Evolutionary conservation across 2,329 filamentous ascomycete species (phyloP).

Genomic region (Pseudocercospora pini-densiflorae): DNA sequence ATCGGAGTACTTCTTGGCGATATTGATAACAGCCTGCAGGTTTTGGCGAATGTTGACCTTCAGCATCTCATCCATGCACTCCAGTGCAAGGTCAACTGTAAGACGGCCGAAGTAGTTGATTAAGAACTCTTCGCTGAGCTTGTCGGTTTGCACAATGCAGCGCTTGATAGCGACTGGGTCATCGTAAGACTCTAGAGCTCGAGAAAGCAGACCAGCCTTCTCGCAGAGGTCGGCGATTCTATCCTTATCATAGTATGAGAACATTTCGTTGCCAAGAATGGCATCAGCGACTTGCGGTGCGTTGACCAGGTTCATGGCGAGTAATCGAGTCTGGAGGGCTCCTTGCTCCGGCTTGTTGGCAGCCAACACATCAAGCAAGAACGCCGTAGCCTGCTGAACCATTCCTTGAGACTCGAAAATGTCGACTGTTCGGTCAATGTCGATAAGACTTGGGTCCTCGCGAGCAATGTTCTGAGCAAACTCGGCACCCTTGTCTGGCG

Average conservation of each 20-base stretch:
- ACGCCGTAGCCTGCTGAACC: conserved; percentile 98
- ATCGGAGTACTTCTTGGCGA: conserved; percentile 98
- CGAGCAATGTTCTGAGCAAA: conserved; percentile 93
- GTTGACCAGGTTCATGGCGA: conserved; percentile 98
- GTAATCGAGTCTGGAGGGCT: conserved; percentile 86
- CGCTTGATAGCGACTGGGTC: conserved; percentile 90
- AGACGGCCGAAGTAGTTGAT: conserved; percentile 91
- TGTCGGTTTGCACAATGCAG: conserved; percentile 81
- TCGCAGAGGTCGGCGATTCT: conserved; percentile 91
- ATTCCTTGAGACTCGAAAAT: conserved; percentile 98
- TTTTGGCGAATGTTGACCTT: conserved; percentile 97
- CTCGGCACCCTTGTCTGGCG: conserved; percentile 87
- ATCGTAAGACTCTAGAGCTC: conserved; percentile 90
- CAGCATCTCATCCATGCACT: conserved; percentile 95
- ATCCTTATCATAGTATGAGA: conserved; percentile 91
- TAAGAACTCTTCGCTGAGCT: conserved; percentile 89
- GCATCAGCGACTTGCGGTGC: conserved; percentile 97
- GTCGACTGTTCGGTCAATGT: conserved; percentile 92
- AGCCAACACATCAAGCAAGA: conserved; percentile 92
- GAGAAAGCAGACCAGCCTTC: conserved; percentile 74
- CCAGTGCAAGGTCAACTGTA: conserved; percentile 91
- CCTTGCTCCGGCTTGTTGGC: conserved; percentile 94
- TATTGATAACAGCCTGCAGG: conserved; percentile 89
- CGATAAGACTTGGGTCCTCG: conserved; percentile 84
- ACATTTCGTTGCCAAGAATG: conserved; percentile 98